Percentiles rank a stretch among this genome's conserved stretches.
phyloP scores from a whole-genome alignment of 2,329 filamentous ascomycete species.

The Diaporthe citri region DNA sequence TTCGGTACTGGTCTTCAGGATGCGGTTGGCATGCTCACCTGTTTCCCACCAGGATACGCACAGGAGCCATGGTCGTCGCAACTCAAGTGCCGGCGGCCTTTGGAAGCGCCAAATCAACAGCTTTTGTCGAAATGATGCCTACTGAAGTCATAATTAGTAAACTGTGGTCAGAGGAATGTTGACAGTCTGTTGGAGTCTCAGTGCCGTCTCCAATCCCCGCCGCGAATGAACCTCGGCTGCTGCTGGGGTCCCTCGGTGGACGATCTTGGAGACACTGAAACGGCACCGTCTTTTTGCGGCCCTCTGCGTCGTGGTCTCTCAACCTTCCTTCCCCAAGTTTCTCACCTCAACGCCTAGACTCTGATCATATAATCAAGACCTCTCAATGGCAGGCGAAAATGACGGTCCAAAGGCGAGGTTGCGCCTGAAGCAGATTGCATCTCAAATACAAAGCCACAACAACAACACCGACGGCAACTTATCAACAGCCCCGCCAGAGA shows the following conservation, averaged over 20 bases:
- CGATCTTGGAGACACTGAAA: background rate
- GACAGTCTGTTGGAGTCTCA: background rate
- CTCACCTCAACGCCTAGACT: background rate
- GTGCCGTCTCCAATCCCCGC: conserved; percentile 2
- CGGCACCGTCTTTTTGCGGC: background rate
- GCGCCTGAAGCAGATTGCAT: conserved; percentile 61
- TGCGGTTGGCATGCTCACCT: conserved; percentile 4
- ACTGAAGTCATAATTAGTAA: background rate
- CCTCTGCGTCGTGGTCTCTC: background rate
- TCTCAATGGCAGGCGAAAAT: conserved; percentile 11
- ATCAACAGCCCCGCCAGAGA: background rate
- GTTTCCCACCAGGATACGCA: conserved; percentile 30
- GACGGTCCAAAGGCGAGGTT: conserved; percentile 50
- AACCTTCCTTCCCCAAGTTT: background rate
- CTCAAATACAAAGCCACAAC: conserved; percentile 51
- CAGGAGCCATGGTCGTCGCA: background rate
- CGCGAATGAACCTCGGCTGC: conserved; percentile 22
- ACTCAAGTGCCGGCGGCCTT: background rate
- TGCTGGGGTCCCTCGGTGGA: background rate
- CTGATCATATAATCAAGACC: background rate
- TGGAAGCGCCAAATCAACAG: background rate
- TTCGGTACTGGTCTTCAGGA: background rate
- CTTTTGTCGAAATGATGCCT: background rate
- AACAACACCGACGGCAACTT: background rate
- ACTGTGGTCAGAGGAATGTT: background rate